Base-by-base conservation (phyloP, 2,329 filamentous ascomycete genomes). In the Aspergillus floridensis region DNA sequence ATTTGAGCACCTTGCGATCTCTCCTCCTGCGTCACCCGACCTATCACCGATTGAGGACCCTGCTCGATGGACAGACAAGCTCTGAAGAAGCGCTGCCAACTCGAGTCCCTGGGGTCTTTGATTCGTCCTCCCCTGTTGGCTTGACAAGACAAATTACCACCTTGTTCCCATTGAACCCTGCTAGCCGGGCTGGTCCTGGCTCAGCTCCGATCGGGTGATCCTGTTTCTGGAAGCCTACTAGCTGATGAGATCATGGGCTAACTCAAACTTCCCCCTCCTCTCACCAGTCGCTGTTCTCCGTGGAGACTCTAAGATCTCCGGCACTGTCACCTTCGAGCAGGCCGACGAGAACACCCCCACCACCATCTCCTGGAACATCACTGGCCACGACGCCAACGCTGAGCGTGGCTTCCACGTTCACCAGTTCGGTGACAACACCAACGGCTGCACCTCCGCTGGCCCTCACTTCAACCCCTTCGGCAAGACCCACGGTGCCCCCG, bases 361-460 rank as follows among this genome's bases (percentile, higher is more conserved):
- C 76, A 93, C 84, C 78, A 85, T 99, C 82, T 86, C 89, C 75
- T 99, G 91, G 88, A 87, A 97, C 81, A 92, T 99, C 81, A 84
- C 86, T 64, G 93, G 95, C 81, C 84, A 97, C 81, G 93, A 98
- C 77, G 74, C 93, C 81, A 96, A 96, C 79, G 93, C 95, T 76
- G 87, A 96, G 88, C 93, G 95, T 81, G 95, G 92, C 80, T 92
- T 98, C 86, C 95, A 99, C 86, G 88, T 99, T 76, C 95, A 99
- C 85, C 91, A 95, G 79, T 99, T 96, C 75, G 95, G 95, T 78
- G 95, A 98, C 86, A 98, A 98, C 87, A 98, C 95, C 85, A 99
- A 99, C 82, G 95, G 95, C 79, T 99, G 95, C 90, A 98, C 93
- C 68, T 96, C 91, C 68, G 95, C 95, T 68, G 95, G 95, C 57